A percentile compares a stretch with the other conserved stretches of the same genome.
phyloP scores from a whole-genome alignment of 2,329 filamentous ascomycete species.

The Monilinia vaccinii-corymbosi region DNA sequence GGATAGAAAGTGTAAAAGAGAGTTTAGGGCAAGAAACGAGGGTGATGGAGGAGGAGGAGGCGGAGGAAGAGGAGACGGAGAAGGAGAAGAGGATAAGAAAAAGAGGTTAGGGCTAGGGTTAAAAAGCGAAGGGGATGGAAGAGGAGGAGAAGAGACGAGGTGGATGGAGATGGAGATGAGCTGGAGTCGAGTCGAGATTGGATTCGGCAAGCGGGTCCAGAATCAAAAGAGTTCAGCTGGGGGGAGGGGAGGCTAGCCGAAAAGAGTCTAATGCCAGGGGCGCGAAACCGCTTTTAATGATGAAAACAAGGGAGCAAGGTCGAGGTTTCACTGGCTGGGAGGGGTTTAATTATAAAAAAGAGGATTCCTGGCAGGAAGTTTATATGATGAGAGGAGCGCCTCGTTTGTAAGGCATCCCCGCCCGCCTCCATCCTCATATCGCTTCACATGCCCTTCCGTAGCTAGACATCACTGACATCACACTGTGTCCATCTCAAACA shows the following conservation, averaged over 20 bases:
- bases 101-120: too few species aligned
- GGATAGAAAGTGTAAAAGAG: slow-evolving; percentile 23
- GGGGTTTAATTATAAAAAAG: too few species aligned
- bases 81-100: background rate
- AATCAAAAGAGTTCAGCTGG: background rate
- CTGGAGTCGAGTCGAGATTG: background rate
- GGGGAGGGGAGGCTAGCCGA: background rate
- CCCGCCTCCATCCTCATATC: too few species aligned
- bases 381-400: too few species aligned
- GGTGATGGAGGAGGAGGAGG: slow-evolving; percentile 4
- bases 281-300: background rate
- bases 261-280: slow-evolving; percentile 8
- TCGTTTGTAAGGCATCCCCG: too few species aligned
- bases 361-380: too few species aligned
- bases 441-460: too few species aligned
- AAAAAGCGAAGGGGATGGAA: background rate
- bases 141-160: background rate
- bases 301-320: too few species aligned
- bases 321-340: too few species aligned
- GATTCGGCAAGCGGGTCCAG: background rate
- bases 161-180: background rate
- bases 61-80: background rate
- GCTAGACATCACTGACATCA: too few species aligned
- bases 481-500: too few species aligned
- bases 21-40: slow-evolving; percentile 15